Base-by-base conservation (phyloP, 352 stramenopile species). In the Sclerospora graminicola region DNA sequence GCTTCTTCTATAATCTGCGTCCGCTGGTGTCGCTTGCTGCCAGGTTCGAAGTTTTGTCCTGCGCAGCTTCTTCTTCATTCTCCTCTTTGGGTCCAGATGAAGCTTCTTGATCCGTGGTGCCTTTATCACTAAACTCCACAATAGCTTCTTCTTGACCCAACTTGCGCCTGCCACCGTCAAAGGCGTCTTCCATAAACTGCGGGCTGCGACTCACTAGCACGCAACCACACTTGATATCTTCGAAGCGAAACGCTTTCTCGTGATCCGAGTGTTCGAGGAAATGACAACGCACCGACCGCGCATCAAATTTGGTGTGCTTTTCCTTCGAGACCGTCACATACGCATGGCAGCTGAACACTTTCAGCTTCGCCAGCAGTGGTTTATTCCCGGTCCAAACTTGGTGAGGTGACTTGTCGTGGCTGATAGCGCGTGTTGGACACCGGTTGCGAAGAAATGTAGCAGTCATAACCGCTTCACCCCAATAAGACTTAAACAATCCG, bases 361-460 rank as follows among this genome's bases (percentile, higher is more conserved):
- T 37, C 5, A 36, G 16, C 18, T 46, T 46, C 11, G 27, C n/a
- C 14, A 37, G 11, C 5, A 38, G 28, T 8, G 40, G 18, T 46
- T 37, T 7, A n/a, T 37, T 46, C 14, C 8, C 16, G 5, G 33
- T 40, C 1, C 33, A 40, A 20, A 38, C 13, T 23, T 19, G 4
- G 39, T 45, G 27, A 15, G 39, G 24, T 0, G 26, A 46, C 18
- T 46, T 37, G 19, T 38, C 15, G 8, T 38, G 13, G 16, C 15
- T 28, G 18, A 13, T 37, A 10, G 27, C 27, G 26, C n/a, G 28
- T 10, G 43, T 36, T 18, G 43, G 33, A 44, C 33, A 37, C 8
- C 33, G 26, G 20, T 51, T 51, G 0, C 34, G 43, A 11, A 51
- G 39, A 8, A 51, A 45, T 14, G 34, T 42, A 9, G 44, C 26